phyloP scores from a whole-genome alignment of 495 filamentous ascomycete species.

The Glutinoglossum americanum region DNA sequence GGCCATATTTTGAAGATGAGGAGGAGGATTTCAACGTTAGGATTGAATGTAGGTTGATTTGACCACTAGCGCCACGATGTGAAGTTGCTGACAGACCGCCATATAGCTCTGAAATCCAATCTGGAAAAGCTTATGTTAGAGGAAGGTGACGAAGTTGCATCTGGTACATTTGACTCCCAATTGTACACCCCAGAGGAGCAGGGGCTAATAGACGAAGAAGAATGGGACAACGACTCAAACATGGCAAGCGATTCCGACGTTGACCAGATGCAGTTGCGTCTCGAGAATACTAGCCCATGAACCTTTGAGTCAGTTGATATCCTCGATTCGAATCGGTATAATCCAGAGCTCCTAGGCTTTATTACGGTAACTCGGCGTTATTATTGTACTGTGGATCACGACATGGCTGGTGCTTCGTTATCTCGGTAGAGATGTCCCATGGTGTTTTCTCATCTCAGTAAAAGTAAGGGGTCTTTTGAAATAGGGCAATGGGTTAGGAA shows the following conservation, averaged over 20 bases:
- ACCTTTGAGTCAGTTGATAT: background rate
- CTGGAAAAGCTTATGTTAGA: conserved; percentile 1
- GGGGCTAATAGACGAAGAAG: conserved; percentile 4
- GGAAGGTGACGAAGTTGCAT: conserved; percentile 6
- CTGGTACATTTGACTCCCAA: conserved; percentile 3
- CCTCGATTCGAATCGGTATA: background rate
- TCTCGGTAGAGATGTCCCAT: background rate
- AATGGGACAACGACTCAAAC: conserved; percentile 8
- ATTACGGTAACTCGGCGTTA: background rate
- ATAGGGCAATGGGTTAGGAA: background rate
- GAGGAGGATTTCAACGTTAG: conserved; percentile 1
- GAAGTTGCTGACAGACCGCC: background rate
- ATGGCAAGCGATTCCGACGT: conserved; percentile 6
- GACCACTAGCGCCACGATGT: background rate
- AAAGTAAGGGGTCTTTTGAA: background rate
- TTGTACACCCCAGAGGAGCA: background rate
- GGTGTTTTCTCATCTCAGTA: background rate
- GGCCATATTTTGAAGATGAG: conserved; percentile 3
- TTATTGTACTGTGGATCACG: background rate
- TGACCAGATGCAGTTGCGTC: conserved; percentile 1
- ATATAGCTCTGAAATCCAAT: background rate
- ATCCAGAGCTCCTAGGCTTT: background rate
- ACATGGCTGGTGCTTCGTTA: background rate
- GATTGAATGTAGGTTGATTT: conserved; percentile 1
- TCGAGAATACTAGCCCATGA: conserved; percentile 3